A percentile compares a stretch with the other conserved stretches of the same genome.
These are phyloP conservation scores for Globisporangium parvum DNA, from an alignment of 352 stramenopile genomes.

Conservation along the genomic window DNA sequence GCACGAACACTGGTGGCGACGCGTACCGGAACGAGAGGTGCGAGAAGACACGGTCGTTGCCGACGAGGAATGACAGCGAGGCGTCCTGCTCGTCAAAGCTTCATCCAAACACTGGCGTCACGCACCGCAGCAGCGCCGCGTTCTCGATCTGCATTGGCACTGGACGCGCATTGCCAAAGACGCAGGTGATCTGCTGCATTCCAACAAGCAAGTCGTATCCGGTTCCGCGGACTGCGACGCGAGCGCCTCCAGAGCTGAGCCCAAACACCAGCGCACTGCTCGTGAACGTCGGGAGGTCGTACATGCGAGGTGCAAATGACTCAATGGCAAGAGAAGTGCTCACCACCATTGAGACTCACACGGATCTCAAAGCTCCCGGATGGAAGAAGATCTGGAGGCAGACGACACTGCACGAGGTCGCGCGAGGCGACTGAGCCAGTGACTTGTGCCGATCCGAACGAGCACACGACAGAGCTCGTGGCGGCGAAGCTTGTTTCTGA, in stretches of 20 bases:
- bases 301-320: slow-evolving; percentile 2
- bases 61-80: slow-evolving; percentile 4
- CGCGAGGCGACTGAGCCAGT: slow-evolving; percentile 10
- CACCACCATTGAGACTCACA: slow-evolving; percentile 31
- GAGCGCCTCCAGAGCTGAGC: neutral
- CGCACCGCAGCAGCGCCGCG: neutral
- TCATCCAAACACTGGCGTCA: neutral
- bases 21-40: neutral
- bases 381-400: slow-evolving; percentile 6
- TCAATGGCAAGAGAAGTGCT: slow-evolving; percentile 17
- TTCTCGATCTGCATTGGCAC: slow-evolving; percentile 4
- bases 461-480: slow-evolving; percentile 11
- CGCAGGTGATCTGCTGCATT: slow-evolving; percentile 1
- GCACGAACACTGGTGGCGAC: neutral
- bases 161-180: slow-evolving; percentile 2
- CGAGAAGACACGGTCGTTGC: neutral
- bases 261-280: neutral
- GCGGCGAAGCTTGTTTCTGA: slow-evolving; percentile 21
- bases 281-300: no score
- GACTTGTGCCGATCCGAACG: slow-evolving; percentile 8
- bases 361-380: slow-evolving; percentile 16
- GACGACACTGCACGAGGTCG: slow-evolving; percentile 12
- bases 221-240: slow-evolving; percentile 17
- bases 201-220: slow-evolving; percentile 11
- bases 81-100: neutral